Percentiles rank a stretch among this genome's conserved stretches.
These are phyloP conservation scores for Heterobasidion irregulare DNA, from an alignment of 1,284 basidiomycete genomes.

Conservation along the genomic window DNA sequence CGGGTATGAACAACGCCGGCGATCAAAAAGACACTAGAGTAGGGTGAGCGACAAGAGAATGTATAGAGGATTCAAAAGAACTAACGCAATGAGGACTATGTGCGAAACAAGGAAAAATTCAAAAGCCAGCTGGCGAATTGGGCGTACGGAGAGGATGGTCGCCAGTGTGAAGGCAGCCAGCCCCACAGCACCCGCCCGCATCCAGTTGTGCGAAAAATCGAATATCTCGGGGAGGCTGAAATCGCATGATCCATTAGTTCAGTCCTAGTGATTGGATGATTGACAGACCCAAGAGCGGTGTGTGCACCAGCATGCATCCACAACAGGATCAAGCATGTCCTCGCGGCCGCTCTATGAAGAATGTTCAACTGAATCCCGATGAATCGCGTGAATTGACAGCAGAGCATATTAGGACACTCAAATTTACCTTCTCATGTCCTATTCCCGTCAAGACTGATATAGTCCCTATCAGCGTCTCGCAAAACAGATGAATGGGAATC, in stretches of 20 bases:
- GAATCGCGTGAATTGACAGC: background rate
- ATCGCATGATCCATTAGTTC: background rate
- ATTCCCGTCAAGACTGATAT: conserved; percentile 32
- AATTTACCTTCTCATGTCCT: conserved; percentile 31
- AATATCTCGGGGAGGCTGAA: conserved; percentile 19
- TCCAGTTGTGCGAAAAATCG: conserved; percentile 23
- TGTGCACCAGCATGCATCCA: conserved; percentile 26
- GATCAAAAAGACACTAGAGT: conserved; percentile 24
- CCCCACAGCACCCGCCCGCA: conserved; percentile 29
- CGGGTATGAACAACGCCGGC: conserved; percentile 24
- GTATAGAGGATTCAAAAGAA: background rate
- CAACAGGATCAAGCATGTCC: conserved; percentile 24
- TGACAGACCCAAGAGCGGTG: conserved; percentile 15
- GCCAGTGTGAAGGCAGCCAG: conserved; percentile 30
- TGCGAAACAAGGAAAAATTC: conserved; percentile 41
- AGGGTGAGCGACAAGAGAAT: background rate
- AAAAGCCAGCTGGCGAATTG: conserved; percentile 31
- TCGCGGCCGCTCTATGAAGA: conserved; percentile 26
- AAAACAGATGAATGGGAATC: background rate
- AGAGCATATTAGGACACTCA: background rate
- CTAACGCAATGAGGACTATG: conserved; percentile 30
- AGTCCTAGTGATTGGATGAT: background rate
- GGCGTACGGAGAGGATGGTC: conserved; percentile 28
- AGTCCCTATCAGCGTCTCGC: background rate
- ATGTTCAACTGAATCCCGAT: conserved; percentile 20